phyloP scores from a whole-genome alignment of 1,284 basidiomycete genomes.

The Trichosporon coremiiforme region DNA sequence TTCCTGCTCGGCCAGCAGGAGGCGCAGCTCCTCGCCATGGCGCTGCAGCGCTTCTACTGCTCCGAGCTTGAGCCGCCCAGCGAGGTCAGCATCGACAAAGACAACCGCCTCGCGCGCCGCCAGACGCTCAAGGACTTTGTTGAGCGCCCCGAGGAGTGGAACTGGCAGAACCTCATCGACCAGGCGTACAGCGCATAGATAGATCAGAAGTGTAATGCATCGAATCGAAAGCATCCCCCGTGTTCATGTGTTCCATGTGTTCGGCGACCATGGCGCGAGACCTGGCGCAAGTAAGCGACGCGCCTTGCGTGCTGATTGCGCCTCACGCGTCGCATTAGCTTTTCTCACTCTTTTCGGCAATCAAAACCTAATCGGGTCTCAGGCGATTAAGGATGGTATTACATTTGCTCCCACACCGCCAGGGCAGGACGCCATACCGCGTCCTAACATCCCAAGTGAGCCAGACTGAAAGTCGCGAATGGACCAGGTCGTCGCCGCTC shows the following conservation, averaged over 20 bases:
- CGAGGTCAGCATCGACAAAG: conserved; percentile 38
- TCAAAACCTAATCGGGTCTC: neutral
- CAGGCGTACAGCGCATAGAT: conserved; percentile 47
- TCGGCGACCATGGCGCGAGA: neutral
- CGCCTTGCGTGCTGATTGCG: neutral
- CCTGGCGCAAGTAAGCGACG: neutral
- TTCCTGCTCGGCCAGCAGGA: conserved; percentile 75
- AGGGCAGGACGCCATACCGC: neutral
- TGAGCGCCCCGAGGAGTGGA: conserved; percentile 53
- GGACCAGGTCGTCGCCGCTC: neutral
- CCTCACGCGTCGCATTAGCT: neutral
- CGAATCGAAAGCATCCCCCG: conserved; percentile 19
- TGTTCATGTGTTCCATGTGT: neutral
- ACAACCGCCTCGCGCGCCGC: conserved; percentile 45
- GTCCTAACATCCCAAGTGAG: neutral
- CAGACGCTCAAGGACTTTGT: conserved; percentile 50
- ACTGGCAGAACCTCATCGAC: conserved; percentile 52
- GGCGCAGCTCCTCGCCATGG: conserved; percentile 75
- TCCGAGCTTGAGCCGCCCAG: conserved; percentile 33
- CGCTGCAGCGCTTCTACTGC: conserved; percentile 77
- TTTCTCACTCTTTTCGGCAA: neutral
- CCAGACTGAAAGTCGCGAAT: neutral
- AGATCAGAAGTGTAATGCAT: conserved; percentile 30
- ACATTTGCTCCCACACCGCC: neutral
- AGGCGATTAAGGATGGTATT: neutral